Evolutionary conservation across 2,329 filamentous ascomycete species (phyloP).

Genomic region (Colletotrichum agaves): DNA sequence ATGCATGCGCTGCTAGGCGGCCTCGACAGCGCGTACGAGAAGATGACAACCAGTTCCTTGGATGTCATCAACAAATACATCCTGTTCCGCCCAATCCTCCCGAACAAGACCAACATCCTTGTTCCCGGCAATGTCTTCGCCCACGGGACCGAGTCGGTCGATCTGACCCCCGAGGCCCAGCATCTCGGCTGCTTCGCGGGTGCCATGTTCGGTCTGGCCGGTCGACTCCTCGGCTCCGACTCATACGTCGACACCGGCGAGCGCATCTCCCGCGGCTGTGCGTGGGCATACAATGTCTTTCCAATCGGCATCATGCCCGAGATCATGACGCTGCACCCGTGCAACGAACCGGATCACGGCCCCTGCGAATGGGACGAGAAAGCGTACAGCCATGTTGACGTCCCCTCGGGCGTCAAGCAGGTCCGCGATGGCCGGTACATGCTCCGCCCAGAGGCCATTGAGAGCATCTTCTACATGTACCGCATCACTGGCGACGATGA

Average conservation of each 20-base stretch:
- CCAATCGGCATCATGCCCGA: slow-evolving; percentile 67
- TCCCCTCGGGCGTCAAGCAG: slow-evolving; percentile 68
- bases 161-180: slow-evolving; percentile 54
- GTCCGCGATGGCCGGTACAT: slow-evolving; percentile 55
- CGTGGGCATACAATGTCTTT: slow-evolving; percentile 64
- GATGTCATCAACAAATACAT: slow-evolving; percentile 70
- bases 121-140: slow-evolving; percentile 59
- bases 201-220: slow-evolving; percentile 72
- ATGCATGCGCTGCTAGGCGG: slow-evolving; percentile 73
- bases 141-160: slow-evolving; percentile 40
- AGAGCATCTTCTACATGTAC: slow-evolving; percentile 64
- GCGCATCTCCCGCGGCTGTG: slow-evolving; percentile 62
- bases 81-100: slow-evolving; percentile 75
- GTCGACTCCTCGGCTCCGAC: slow-evolving; percentile 62
- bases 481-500: slow-evolving; percentile 58
- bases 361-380: slow-evolving; percentile 49
- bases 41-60: slow-evolving; percentile 73
- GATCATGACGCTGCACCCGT: slow-evolving; percentile 52
- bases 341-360: slow-evolving; percentile 43
- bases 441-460: slow-evolving; percentile 62
- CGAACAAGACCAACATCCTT: slow-evolving; percentile 68
- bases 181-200: slow-evolving; percentile 75
- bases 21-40: slow-evolving; percentile 68
- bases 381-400: slow-evolving; percentile 43
- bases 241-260: slow-evolving; percentile 60